These are phyloP conservation scores for Juncus effusus DNA, from an alignment of 176 grass and related monocot genomes.

Conservation along the genomic window DNA sequence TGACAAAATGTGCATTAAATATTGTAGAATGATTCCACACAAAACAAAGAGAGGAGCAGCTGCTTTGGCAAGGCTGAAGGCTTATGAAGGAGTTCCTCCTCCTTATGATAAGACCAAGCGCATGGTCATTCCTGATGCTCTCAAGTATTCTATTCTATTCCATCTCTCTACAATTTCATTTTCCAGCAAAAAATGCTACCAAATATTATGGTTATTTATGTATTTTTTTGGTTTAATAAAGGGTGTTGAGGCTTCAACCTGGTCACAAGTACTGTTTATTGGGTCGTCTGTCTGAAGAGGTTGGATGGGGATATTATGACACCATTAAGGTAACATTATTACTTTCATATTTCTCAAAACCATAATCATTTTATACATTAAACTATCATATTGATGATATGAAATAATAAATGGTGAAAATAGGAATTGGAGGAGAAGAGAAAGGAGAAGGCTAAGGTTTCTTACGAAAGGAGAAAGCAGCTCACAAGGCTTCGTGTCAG, in stretches of 20 bases:
- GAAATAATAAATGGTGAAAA: background rate
- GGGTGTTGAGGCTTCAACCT: conserved; percentile 36
- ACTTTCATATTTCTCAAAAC: too few species aligned
- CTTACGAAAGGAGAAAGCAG: conserved; percentile 37
- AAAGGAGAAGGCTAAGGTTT: conserved; percentile 21
- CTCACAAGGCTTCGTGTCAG: conserved; percentile 24
- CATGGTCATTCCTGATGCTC: conserved; percentile 19
- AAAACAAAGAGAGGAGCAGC: conserved; percentile 31
- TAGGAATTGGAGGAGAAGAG: conserved; percentile 38
- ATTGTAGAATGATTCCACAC: conserved; percentile 35
- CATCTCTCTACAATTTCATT: background rate
- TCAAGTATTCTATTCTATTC: conserved; percentile 10
- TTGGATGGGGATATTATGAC: conserved; percentile 33
- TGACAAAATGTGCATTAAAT: background rate
- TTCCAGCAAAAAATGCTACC: background rate
- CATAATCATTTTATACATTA: too few species aligned
- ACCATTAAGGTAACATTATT: conserved; percentile 29
- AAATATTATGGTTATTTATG: background rate
- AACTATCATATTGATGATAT: too few species aligned
- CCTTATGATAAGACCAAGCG: conserved; percentile 24
- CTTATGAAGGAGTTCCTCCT: conserved; percentile 18
- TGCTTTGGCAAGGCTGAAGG: conserved; percentile 27
- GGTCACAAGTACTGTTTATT: conserved; percentile 35
- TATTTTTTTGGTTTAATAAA: conserved; percentile 8
- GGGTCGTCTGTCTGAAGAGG: conserved; percentile 27